Evolutionary conservation across 129 eudicot genomes (phyloP).

Genomic region (Saposhnikovia divaricata): DNA sequence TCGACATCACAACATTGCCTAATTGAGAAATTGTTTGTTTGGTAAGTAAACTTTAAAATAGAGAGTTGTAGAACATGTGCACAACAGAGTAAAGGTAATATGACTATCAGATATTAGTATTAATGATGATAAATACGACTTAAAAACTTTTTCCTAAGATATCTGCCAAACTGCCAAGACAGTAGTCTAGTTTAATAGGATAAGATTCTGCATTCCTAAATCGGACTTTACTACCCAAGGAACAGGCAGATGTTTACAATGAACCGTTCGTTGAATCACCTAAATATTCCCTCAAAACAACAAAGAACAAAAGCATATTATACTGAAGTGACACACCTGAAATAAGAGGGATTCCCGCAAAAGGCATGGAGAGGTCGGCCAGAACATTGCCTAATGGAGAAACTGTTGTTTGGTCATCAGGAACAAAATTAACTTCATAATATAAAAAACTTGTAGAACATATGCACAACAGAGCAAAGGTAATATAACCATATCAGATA

Average conservation of each 20-base stretch:
- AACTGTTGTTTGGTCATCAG: not conserved
- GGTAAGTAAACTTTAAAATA: not conserved
- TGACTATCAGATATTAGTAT: not conserved
- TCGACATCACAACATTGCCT: not conserved
- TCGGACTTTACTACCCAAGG: not conserved
- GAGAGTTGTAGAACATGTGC: not conserved
- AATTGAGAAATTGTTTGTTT: slow-evolving; percentile 1
- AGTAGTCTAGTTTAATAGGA: not conserved
- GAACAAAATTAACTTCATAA: not conserved
- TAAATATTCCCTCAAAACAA: not conserved
- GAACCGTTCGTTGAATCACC: not conserved
- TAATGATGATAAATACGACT: not conserved
- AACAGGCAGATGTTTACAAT: not conserved
- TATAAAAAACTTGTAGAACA: not conserved
- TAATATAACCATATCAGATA: not conserved
- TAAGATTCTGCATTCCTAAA: not conserved
- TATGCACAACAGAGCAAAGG: not conserved
- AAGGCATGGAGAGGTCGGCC: slow-evolving; percentile 7
- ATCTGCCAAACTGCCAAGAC: not conserved
- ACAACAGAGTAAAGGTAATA: not conserved
- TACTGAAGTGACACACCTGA: slow-evolving; percentile 7
- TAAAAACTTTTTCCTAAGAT: not conserved
- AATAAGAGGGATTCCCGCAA: not conserved
- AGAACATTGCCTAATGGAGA: slow-evolving; percentile 2
- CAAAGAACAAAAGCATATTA: not conserved